Evolutionary conservation across 2,329 filamentous ascomycete species (phyloP), one percentile per base, ranked within the genome.

Genomic region (Aspergillus arachidicola): DNA sequence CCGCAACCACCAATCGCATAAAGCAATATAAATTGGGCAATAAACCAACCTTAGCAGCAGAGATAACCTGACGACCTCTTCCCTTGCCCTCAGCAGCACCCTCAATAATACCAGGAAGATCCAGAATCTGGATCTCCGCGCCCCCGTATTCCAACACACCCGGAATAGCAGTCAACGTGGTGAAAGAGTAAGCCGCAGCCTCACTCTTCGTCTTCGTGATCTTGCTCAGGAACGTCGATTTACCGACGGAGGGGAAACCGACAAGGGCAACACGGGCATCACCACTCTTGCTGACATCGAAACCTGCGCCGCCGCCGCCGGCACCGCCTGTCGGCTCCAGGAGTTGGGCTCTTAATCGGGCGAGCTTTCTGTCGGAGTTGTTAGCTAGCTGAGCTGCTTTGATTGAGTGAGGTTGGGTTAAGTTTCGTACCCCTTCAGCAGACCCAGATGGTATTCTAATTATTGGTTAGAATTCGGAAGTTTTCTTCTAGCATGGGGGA

Each of bases 151-250:
- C 94, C 60, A 99, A 86, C 45, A 99, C 96, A 70, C 95, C 95
- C 1, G 95, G 95, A 70, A 99, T 99, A 41, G 95, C 96, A 11
- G 95, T 99, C 51, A 99, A 84, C 1, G 95, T 99, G 12, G 95
- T 99, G 87, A 99, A 99, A 61, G 94, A 89, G 76, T 99, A 99
- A 0, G 95, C 92, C 0, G 95, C 95, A 32, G 97, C 93, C 78
- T 97, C 94, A 57, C 93, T 97, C 75, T 93, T 93, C 45, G 96
- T 99, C 82, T 97, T 98, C 57, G 95, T 99, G 77, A 99, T 96
- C 76, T 98, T 97, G 56, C 94, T 97, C n/a, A 99, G 79, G 76
- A 99, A 98, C 0, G 95, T 99, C 2, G 95, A 99, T 83, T 99
- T 99, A 77, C 95, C 95, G 58, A 99, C 95, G 0, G 96, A 99